Percentiles rank a stretch among this genome's conserved stretches.
Conservation (phyloP, 345 rosid species). For the Nephelium lappaceum region DNA sequence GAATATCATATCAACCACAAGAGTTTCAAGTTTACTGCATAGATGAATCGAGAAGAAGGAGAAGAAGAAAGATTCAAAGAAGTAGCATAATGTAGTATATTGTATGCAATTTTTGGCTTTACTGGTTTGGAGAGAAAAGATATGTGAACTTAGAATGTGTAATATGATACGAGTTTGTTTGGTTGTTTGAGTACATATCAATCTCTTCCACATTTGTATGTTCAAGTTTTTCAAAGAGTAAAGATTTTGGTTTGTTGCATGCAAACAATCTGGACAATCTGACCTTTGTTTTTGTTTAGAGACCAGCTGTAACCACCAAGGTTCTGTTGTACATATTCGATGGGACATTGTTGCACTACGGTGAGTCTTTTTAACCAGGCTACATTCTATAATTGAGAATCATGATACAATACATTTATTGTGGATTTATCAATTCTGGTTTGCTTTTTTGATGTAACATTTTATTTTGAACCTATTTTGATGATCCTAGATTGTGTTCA, state of each 20-base stretch:
- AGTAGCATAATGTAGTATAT: not conserved
- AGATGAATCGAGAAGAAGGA: not conserved
- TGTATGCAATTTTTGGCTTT: no score
- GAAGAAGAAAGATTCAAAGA: not conserved
- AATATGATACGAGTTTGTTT: no score
- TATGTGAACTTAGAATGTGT: no score
- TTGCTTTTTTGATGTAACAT: not conserved
- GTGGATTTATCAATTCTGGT: no score
- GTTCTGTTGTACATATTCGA: slow-evolving; percentile 23
- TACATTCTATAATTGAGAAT: no score
- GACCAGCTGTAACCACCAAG: slow-evolving; percentile 29
- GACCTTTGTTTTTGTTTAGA: slow-evolving; percentile 11
- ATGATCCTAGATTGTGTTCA: not conserved
- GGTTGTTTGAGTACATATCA: not conserved
- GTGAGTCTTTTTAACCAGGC: slow-evolving; percentile 28
- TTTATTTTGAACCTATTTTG: not conserved
- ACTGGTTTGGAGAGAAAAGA: no score
- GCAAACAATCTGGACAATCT: not conserved
- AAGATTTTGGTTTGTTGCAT: not conserved
- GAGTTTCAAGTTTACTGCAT: not conserved
- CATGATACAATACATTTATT: no score
- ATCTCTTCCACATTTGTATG: not conserved
- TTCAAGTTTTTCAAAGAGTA: slow-evolving; percentile 18
- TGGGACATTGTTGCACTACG: slow-evolving; percentile 50
- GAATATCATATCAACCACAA: not conserved